A percentile compares a stretch with the other conserved stretches of the same genome.
These are phyloP conservation scores for Amborella trichopoda DNA, from an alignment of 164 flowering plant genomes.

Conservation along the genomic window DNA sequence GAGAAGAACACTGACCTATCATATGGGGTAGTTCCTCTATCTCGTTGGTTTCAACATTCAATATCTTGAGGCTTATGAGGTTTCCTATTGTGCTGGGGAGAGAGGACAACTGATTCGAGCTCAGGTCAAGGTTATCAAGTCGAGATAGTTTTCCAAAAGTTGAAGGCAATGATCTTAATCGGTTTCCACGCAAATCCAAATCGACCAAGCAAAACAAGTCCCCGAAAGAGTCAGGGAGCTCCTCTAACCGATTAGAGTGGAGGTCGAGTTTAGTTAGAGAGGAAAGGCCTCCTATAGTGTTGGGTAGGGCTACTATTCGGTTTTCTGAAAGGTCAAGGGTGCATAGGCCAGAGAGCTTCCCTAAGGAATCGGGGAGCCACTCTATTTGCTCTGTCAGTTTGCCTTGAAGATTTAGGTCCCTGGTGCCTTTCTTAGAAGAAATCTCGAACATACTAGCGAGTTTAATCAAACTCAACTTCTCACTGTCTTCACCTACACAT, in stretches of 20 bases:
- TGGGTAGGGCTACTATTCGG: slow-evolving; percentile 40
- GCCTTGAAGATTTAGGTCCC: slow-evolving; percentile 42
- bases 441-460: slow-evolving; percentile 73
- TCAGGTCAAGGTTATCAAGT: slow-evolving; percentile 61
- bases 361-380: slow-evolving; percentile 80
- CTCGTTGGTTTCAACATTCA: slow-evolving; percentile 60
- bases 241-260: slow-evolving; percentile 44
- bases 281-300: slow-evolving; percentile 53
- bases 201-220: slow-evolving; percentile 44
- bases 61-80: slow-evolving; percentile 42
- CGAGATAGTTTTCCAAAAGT: slow-evolving; percentile 36
- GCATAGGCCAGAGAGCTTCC: slow-evolving; percentile 51
- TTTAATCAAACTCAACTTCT: slow-evolving; percentile 62
- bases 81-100: slow-evolving; percentile 67
- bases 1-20: slow-evolving; percentile 58
- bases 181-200: slow-evolving; percentile 58
- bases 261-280: slow-evolving; percentile 53
- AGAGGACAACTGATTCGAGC: slow-evolving; percentile 38
- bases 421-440: slow-evolving; percentile 55
- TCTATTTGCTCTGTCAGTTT: slow-evolving; percentile 63
- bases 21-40: slow-evolving; percentile 80
- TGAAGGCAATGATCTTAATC: slow-evolving; percentile 43
- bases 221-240: slow-evolving; percentile 62
- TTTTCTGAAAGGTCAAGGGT: slow-evolving; percentile 73
- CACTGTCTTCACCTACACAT: slow-evolving; percentile 57